Evolutionary conservation across 2,329 filamentous ascomycete genomes (phyloP).

Genomic region (Coniochaeta sp.): DNA sequence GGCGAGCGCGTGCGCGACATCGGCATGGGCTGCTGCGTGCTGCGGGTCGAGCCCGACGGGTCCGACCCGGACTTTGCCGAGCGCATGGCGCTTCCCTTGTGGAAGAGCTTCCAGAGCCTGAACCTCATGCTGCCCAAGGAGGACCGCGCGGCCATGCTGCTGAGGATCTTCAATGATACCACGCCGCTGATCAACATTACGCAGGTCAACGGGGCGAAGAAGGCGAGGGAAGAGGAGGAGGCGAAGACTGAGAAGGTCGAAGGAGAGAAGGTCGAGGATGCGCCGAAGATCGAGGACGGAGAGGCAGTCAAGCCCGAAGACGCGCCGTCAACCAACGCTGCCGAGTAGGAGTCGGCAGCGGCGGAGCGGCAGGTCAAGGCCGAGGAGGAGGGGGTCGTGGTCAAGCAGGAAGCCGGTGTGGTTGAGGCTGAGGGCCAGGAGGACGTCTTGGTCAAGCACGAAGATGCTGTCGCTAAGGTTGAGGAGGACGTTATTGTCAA

Average conservation of each 20-base stretch:
- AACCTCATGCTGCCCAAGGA: conserved; percentile 99
- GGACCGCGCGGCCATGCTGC: conserved; percentile 83
- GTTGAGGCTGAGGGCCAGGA: too few relatives aligned
- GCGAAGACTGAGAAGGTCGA: conserved; percentile 6
- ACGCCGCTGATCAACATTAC: conserved; percentile 71
- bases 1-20: conserved; percentile 74
- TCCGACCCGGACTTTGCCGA: conserved; percentile 56
- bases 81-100: conserved; percentile 82
- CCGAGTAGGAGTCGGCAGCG: background rate
- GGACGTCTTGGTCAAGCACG: too few relatives aligned
- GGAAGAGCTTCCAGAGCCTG: conserved; percentile 85
- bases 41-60: conserved; percentile 72
- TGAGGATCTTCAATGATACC: conserved; percentile 85
- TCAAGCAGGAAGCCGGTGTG: background rate
- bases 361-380: background rate
- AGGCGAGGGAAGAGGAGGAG: conserved; percentile 29
- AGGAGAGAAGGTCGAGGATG: conserved; percentile 3
- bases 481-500: background rate
- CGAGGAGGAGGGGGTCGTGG: background rate
- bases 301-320: background rate
- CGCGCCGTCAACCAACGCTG: background rate
- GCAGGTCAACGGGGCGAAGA: conserved; percentile 27
- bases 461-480: background rate
- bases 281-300: conserved; percentile 7
- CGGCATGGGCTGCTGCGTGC: conserved; percentile 84